Percentiles rank a stretch among this genome's conserved stretches.
Evolutionary conservation across 2,329 filamentous ascomycete species (phyloP).

Genomic region (Didymella exigua): DNA sequence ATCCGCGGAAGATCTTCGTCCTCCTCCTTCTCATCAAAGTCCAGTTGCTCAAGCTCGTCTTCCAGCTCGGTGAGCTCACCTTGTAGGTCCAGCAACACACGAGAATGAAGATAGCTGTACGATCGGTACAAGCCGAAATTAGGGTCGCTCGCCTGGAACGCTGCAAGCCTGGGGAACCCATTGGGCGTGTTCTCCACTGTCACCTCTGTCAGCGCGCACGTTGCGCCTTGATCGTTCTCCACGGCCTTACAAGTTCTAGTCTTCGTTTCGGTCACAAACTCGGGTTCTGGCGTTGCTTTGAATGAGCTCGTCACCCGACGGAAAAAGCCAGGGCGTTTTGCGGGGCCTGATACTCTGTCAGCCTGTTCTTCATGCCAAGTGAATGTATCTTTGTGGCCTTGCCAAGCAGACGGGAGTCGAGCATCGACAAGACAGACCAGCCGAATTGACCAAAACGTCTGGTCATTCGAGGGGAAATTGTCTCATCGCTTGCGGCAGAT

Average conservation of each 20-base stretch:
- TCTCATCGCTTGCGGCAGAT: too few species aligned
- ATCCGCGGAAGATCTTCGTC: slow-evolving; percentile 31
- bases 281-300: slow-evolving; percentile 37
- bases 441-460: too few species aligned
- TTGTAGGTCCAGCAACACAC: slow-evolving; percentile 48
- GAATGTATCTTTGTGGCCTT: slow-evolving; percentile 5
- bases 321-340: slow-evolving; percentile 33
- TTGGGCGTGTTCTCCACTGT: slow-evolving; percentile 48
- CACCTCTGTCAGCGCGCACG: neutral
- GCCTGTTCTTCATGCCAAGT: neutral
- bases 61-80: slow-evolving; percentile 48
- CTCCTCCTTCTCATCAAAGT: slow-evolving; percentile 40
- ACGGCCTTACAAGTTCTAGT: slow-evolving; percentile 40
- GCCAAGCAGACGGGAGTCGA: too few species aligned
- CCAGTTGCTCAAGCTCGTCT: slow-evolving; percentile 46
- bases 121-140: slow-evolving; percentile 50
- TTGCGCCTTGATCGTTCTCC: neutral
- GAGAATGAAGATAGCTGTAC: slow-evolving; percentile 49
- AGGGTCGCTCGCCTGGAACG: slow-evolving; percentile 48
- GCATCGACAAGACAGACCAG: too few species aligned
- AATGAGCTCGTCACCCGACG: slow-evolving; percentile 40
- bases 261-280: slow-evolving; percentile 38
- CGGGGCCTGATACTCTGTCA: slow-evolving; percentile 26
- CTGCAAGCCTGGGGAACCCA: slow-evolving; percentile 48
- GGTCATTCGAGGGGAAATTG: too few species aligned